These are phyloP conservation scores for Claviceps arundinis DNA, from an alignment of 2,329 filamentous ascomycete species.

Conservation along the genomic window DNA sequence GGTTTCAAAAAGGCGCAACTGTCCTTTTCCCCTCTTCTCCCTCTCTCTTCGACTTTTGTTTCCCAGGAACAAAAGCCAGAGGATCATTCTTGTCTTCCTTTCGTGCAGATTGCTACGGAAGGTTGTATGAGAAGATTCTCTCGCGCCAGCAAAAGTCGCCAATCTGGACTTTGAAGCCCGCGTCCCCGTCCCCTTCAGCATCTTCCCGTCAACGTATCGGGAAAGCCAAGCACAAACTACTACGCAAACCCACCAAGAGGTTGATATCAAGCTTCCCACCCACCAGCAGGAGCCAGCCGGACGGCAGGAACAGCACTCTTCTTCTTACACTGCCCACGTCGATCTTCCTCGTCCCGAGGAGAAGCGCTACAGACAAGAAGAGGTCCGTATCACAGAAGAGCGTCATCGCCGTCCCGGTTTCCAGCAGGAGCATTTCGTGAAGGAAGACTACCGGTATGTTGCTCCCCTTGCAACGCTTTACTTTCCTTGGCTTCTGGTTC, in stretches of 20 bases:
- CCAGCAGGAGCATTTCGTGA: conserved; percentile 37
- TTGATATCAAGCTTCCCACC: conserved; percentile 60
- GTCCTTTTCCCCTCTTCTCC: conserved; percentile 19
- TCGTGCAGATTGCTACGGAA: conserved; percentile 46
- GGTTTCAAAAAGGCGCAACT: conserved; percentile 20
- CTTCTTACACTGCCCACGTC: conserved; percentile 51
- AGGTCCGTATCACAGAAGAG: conserved; percentile 71
- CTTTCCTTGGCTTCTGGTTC: neutral
- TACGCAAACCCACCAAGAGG: conserved; percentile 68
- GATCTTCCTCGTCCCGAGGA: conserved; percentile 47
- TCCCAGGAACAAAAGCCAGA: conserved; percentile 49
- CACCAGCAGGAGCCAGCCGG: conserved; percentile 58
- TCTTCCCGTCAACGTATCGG: conserved; percentile 98
- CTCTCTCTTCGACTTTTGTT: conserved; percentile 36
- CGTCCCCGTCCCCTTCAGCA: conserved; percentile 98
- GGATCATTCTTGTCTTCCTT: conserved; percentile 57
- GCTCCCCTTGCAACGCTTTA: conserved; percentile 2
- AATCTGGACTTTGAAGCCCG: conserved; percentile 99
- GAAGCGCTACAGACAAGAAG: conserved; percentile 58
- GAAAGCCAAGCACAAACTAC: conserved; percentile 35
- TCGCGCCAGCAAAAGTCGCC: conserved; percentile 62
- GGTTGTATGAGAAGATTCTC: conserved; percentile 50
- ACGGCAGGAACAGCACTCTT: conserved; percentile 94
- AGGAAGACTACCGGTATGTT: conserved; percentile 42
- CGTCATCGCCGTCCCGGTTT: conserved; percentile 58